Evolutionary conservation across 169 alveolate species (phyloP).

Genomic region (Plasmodium inui): DNA sequence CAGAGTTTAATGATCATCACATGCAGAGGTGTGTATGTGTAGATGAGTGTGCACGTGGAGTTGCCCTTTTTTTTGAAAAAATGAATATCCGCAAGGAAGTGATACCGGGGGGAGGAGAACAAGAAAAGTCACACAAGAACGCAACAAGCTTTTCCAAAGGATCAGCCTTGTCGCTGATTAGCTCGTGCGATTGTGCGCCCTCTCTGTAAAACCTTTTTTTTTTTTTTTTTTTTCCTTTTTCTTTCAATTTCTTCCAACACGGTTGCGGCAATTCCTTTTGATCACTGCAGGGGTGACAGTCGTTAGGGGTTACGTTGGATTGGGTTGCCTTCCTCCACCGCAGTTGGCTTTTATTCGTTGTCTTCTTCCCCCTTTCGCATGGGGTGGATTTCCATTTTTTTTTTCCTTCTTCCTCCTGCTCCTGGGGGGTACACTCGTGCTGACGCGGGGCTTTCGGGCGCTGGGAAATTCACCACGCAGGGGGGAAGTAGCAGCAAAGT

Average conservation of each 20-base stretch:
- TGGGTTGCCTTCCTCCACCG: neutral
- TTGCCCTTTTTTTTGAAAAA: neutral
- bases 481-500: neutral
- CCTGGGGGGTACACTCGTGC: neutral
- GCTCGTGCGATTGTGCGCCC: neutral
- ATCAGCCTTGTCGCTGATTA: neutral
- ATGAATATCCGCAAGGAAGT: neutral
- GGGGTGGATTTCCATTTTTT: neutral
- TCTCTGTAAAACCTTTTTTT: neutral
- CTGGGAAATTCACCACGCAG: neutral
- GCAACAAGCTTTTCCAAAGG: neutral
- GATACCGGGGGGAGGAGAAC: neutral
- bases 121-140: neutral
- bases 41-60: neutral
- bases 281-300: neutral
- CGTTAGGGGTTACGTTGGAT: neutral
- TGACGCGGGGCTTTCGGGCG: neutral
- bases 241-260: neutral
- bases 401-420: neutral
- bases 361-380: neutral
- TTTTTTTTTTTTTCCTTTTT: neutral
- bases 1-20: constrained; percentile 5
- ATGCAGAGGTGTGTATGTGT: neutral
- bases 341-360: neutral
- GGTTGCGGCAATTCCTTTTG: neutral